Percentiles rank a stretch among this genome's conserved stretches.
Evolutionary conservation across 148 eudicot genomes (phyloP).

Genomic region (Beta vulgaris): DNA sequence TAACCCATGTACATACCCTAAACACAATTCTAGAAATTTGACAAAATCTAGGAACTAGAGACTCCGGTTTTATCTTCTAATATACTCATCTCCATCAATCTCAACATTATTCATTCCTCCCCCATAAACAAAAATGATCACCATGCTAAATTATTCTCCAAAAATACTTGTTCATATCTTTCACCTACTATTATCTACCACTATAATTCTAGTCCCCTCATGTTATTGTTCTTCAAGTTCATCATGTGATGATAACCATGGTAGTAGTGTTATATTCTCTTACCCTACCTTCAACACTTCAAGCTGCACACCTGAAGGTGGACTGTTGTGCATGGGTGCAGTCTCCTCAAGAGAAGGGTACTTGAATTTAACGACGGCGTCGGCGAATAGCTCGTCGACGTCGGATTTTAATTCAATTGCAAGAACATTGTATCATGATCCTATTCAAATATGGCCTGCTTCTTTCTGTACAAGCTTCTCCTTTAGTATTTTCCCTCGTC

Average conservation of each 20-base stretch:
- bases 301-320: constrained; percentile 34
- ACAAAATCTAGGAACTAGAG: constrained; percentile 13
- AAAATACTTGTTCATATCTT: background rate
- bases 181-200: background rate
- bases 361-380: constrained; percentile 42
- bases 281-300: constrained; percentile 43
- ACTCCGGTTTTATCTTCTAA: background rate
- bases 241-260: constrained; percentile 1
- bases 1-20: background rate
- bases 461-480: constrained; percentile 54
- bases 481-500: constrained; percentile 31
- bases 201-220: background rate
- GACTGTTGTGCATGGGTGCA: constrained; percentile 52
- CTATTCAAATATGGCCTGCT: constrained; percentile 55
- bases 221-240: background rate
- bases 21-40: constrained; percentile 7
- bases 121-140: background rate
- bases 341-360: constrained; percentile 37
- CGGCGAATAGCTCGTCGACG: constrained; percentile 17
- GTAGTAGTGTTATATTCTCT: constrained; percentile 27
- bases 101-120: background rate
- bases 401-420: constrained; percentile 27
- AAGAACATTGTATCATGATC: constrained; percentile 40
- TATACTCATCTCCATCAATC: background rate
- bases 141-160: constrained; percentile 11